A percentile compares a stretch with the other conserved stretches of the same genome.
Conservation (phyloP, 495 filamentous ascomycete genomes). For the Letharia lupina region DNA sequence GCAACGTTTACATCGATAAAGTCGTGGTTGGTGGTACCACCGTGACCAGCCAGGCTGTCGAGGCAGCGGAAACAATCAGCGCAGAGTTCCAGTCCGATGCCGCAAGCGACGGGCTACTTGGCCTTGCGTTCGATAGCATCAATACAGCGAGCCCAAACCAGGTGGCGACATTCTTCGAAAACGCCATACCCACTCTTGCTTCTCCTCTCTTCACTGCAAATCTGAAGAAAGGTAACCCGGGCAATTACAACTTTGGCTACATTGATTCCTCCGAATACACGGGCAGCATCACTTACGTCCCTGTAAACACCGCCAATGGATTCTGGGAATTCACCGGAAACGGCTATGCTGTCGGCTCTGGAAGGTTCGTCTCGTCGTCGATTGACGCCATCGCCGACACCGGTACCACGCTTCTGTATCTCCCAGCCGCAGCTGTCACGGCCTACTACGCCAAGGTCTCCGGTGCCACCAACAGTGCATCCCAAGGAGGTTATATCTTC, state of each 20-base stretch:
- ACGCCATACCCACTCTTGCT: constrained; percentile 49
- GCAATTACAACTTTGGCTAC: constrained; percentile 68
- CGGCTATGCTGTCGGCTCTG: constrained; percentile 52
- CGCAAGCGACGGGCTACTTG: constrained; percentile 61
- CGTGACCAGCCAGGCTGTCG: constrained; percentile 59
- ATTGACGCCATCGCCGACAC: constrained; percentile 55
- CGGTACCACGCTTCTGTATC: constrained; percentile 63
- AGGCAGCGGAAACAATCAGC: constrained; percentile 56
- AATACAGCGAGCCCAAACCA: constrained; percentile 58
- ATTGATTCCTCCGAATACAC: constrained; percentile 57
- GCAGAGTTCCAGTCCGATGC: constrained; percentile 48
- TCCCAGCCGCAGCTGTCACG: constrained; percentile 46
- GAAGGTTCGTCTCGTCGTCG: constrained; percentile 29
- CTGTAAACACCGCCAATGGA: constrained; percentile 51
- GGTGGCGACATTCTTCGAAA: constrained; percentile 68
- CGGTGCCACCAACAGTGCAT: constrained; percentile 39
- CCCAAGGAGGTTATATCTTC: constrained; percentile 58
- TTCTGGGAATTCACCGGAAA: constrained; percentile 64
- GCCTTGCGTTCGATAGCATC: constrained; percentile 60
- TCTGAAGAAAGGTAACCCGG: constrained; percentile 55
- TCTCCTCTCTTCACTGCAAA: constrained; percentile 60
- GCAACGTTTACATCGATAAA: constrained; percentile 60
- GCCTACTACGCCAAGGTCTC: constrained; percentile 56
- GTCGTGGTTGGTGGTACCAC: constrained; percentile 59
- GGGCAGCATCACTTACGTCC: constrained; percentile 51